Evolutionary conservation across 2,329 filamentous ascomycete genomes (phyloP).

Genomic region (Juglanconis oblonga): DNA sequence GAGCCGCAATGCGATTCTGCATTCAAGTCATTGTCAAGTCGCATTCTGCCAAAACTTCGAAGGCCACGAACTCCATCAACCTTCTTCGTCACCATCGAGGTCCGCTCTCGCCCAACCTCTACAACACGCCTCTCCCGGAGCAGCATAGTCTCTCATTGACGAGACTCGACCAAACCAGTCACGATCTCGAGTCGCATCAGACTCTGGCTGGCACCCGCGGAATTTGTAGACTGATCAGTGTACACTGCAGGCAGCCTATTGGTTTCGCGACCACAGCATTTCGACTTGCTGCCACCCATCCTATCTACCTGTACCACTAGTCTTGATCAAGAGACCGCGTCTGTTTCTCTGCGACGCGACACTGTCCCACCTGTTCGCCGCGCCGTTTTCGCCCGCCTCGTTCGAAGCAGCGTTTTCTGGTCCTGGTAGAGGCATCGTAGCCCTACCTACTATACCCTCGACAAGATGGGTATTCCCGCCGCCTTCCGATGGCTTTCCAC

Average conservation of each 20-base stretch:
- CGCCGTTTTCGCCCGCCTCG: not conserved
- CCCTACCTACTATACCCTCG: not conserved
- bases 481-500: constrained; percentile 95
- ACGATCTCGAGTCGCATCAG: not conserved
- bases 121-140: not conserved
- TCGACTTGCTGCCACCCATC: not conserved
- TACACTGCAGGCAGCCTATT: constrained; percentile 5
- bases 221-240: constrained; percentile 9
- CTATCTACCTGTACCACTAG: not conserved
- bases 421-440: not conserved
- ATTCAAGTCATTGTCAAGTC: not conserved
- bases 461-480: constrained; percentile 84
- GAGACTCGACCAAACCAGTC: not conserved
- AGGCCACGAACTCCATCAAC: not conserved
- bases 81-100: constrained; percentile 4
- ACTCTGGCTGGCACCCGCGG: not conserved
- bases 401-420: not conserved
- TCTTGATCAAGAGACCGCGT: not conserved
- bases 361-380: not conserved
- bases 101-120: constrained; percentile 1
- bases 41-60: constrained; percentile 11
- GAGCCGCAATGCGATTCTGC: not conserved
- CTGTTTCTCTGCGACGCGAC: not conserved
- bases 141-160: not conserved
- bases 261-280: not conserved